Base-by-base conservation (phyloP, 2,329 filamentous ascomycete species). In the Arthroderma uncinatum region DNA sequence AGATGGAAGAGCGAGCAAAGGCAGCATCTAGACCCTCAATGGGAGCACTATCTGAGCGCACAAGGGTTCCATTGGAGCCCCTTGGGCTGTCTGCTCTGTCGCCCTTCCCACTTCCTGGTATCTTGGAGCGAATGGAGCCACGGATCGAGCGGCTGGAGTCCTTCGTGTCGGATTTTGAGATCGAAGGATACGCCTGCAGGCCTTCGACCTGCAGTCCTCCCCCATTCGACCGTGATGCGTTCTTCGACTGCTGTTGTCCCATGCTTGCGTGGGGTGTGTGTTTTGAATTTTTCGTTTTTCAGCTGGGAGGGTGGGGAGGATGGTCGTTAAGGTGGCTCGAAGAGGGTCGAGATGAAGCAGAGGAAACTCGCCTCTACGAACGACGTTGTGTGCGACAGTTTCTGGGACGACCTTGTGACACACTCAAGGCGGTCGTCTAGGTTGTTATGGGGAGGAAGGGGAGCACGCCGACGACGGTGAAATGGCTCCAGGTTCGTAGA, bases 101-200 rank as follows among this genome's bases (percentile, higher is more conserved):
- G 63, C 63, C 69, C 67, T 70, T 67, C 6, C 70, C 60, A 60
- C 57, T 55, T 4, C 61, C 64, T 1, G 87, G 89, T 59, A 95
- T 96, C 74, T 96, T 96, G 61, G 89, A 94, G 60, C 89, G 82
- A 64, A 97, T 81, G 7, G 81, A 81, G 39, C 84, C 86, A 64
- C 88, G 83, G 71, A 96, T 84, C 3, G 91, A 96, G 62, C 90
- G 86, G 33, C 86, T 83, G 5, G 90, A 96, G 63, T 95, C 91
- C 70, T 91, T 92, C 28, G 92, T 97, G 69, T 97, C 92, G 57
- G 90, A 89, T 70, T 87, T 86, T 74, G 85, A 87, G 70, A 97
- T 92, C 28, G 92, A 95, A 28, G 91, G 92, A 71, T 93, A 95
- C 30, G 89, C 87, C 71, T 89, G 86, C 59, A 96, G 76, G 60